Evolutionary conservation across 2,329 filamentous ascomycete species (phyloP), one percentile per base, ranked within the genome.

Genomic region (Neonectria ditissima): DNA sequence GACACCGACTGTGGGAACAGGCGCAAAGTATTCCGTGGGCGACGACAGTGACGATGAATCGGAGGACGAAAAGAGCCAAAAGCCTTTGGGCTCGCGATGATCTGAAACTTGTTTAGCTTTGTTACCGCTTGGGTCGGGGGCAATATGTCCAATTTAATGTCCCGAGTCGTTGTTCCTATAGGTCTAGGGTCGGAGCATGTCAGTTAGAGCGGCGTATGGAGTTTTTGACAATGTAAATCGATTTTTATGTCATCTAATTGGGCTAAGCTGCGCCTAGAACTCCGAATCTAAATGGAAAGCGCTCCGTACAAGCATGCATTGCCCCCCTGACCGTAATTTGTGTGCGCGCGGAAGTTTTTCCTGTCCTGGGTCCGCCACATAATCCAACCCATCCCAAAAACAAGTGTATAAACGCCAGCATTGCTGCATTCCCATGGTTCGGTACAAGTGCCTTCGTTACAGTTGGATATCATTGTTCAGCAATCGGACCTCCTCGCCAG

Each of bases 401-500:
- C 56, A 69, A 69, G 45, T 63, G 22, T 66, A 65, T 62, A 60
- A 69, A 71, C 71, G 71, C 71, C 71, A 65, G 65, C 58, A 69
- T 67, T 69, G 67, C 65, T 60, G 44, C 69, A 59, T 63, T 61
- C 51, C 56, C 52, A 55, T 67, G 24, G 50, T 69, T 65, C 65
- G 54, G 69, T 50, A 58, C 51, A 48, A 62, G 55, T 53, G 50
- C 59, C 39, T 61, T 48, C 45, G n/a, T 51, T 75, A 97, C 75
- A 97, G 81, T 82, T 97, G 94, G 63, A 93, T 88, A 74, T 93
- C 89, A 70, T 97, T 93, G 78, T 97, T 95, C 74, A 97, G 77
- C 64, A 99, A 83, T 75, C 90, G 87, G 54, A 98, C 94, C 81
- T 98, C 94, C 83, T 99, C 94, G 16, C 96, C 96, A 4, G 94